A percentile compares a stretch with the other conserved stretches of the same genome.
Conservation (phyloP, 345 rosid species). For the Linum trigynum region DNA sequence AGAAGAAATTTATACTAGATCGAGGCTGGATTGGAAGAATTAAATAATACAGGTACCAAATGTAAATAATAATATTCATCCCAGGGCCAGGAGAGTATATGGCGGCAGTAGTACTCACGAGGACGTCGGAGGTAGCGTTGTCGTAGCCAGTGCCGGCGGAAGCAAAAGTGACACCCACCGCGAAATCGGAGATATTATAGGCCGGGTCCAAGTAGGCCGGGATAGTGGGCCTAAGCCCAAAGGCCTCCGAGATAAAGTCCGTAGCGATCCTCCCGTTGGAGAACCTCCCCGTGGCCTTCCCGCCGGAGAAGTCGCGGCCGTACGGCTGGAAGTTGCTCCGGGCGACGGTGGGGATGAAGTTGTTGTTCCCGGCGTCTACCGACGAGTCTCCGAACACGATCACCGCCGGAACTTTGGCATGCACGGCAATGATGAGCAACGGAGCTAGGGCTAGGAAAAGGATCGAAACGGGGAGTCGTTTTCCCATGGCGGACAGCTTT, state of each 20-base stretch:
- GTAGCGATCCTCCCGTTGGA: slow-evolving; percentile 21
- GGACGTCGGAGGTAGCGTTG: slow-evolving; percentile 20
- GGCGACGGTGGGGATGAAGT: slow-evolving; percentile 37
- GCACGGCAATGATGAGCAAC: background rate
- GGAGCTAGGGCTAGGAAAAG: background rate
- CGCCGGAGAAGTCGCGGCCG: slow-evolving; percentile 45
- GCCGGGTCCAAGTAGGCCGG: slow-evolving; percentile 25
- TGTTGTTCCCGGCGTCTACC: slow-evolving; percentile 54
- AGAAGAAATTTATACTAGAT: no score
- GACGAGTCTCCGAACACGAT: slow-evolving; percentile 57
- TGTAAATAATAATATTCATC: background rate
- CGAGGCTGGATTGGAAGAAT: no score
- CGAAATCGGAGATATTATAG: slow-evolving; percentile 18
- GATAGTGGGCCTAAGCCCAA: slow-evolving; percentile 17
- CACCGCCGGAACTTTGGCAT: slow-evolving; percentile 31
- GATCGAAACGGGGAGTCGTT: background rate
- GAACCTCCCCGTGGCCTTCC: slow-evolving; percentile 38
- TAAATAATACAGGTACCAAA: background rate
- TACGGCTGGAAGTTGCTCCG: slow-evolving; percentile 57
- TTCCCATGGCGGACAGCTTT: background rate
- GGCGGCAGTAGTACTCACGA: slow-evolving; percentile 9
- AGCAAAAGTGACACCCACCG: slow-evolving; percentile 23
- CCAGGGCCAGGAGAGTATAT: background rate
- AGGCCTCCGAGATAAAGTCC: slow-evolving; percentile 17
- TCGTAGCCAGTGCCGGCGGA: slow-evolving; percentile 30